Percentiles rank a stretch among this genome's conserved stretches.
These are phyloP conservation scores for Cryptococcus sp. DNA, from an alignment of 1,284 basidiomycete genomes.

Conservation along the genomic window DNA sequence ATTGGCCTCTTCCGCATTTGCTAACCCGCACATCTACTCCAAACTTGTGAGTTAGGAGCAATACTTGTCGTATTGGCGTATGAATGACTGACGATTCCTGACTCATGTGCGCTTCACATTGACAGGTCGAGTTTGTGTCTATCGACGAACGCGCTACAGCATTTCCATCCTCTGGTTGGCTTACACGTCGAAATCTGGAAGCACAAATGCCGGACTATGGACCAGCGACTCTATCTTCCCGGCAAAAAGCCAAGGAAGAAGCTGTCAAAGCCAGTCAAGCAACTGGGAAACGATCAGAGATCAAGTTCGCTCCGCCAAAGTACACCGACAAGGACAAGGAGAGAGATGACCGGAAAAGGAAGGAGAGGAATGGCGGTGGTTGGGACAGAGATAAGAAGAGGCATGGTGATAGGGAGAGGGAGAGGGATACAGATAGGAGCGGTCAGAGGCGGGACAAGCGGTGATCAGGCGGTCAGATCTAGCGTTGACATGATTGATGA, in stretches of 20 bases:
- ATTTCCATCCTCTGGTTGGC: constrained; percentile 61
- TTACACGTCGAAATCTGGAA: constrained; percentile 38
- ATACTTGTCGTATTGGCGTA: too few relatives aligned
- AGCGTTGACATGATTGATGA: too few relatives aligned
- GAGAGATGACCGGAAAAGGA: constrained; percentile 7
- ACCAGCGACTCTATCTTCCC: constrained; percentile 43
- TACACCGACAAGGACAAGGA: constrained; percentile 20
- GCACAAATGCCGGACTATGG: constrained; percentile 29
- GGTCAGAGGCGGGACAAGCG: constrained; percentile 6
- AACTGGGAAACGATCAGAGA: constrained; percentile 60
- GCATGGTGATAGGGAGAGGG: constrained; percentile 19
- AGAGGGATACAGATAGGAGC: constrained; percentile 14
- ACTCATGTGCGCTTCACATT: too few relatives aligned
- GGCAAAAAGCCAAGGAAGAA: constrained; percentile 64
- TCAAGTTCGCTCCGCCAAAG: constrained; percentile 58
- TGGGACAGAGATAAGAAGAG: constrained; percentile 19
- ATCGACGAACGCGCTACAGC: constrained; percentile 82
- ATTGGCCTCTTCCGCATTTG: constrained; percentile 83
- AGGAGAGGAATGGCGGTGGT: constrained; percentile 9
- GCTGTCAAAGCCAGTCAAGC: constrained; percentile 59
- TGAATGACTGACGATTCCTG: background rate
- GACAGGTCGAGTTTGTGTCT: constrained; percentile 78
- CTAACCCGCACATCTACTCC: constrained; percentile 90
- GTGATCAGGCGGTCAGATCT: too few relatives aligned
- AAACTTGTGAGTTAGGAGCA: constrained; percentile 60